phyloP scores from a whole-genome alignment of 805 yeast genomes.

The Sugiyamaella marilandica region DNA sequence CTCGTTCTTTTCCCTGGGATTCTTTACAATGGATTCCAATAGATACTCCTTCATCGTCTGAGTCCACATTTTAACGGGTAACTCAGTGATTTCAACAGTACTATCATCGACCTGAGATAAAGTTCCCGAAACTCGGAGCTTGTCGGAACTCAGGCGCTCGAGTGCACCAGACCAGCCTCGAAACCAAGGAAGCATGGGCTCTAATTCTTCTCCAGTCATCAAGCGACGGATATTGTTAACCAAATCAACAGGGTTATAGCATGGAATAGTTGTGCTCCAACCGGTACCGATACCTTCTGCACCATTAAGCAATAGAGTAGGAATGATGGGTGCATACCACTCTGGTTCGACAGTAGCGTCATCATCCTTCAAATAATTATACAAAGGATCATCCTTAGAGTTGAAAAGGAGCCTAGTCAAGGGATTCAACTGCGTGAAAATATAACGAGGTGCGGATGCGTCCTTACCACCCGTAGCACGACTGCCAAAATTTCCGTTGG shows the following conservation, averaged over 20 bases:
- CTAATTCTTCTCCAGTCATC: constrained; percentile 66
- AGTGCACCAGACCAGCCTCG: constrained; percentile 91
- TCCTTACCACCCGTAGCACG: constrained; percentile 97
- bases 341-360: constrained; percentile 92
- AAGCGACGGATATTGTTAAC: constrained; percentile 67
- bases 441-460: constrained; percentile 97
- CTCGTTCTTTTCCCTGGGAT: constrained; percentile 63
- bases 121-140: constrained; percentile 70
- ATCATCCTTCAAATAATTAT: constrained; percentile 82
- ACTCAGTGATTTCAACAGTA: constrained; percentile 82
- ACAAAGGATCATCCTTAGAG: constrained; percentile 71
- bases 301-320: constrained; percentile 93
- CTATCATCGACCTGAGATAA: constrained; percentile 76
- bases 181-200: constrained; percentile 86
- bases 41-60: constrained; percentile 81
- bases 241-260: constrained; percentile 81
- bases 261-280: constrained; percentile 93
- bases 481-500: constrained; percentile 95
- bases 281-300: constrained; percentile 99
- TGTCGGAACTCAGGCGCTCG: constrained; percentile 55
- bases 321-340: constrained; percentile 91
- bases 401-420: constrained; percentile 74
- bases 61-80: constrained; percentile 93
- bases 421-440: constrained; percentile 75
- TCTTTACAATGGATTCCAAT: constrained; percentile 43